phyloP scores from a whole-genome alignment of 2,329 filamentous ascomycete species.

The Venturia oleaginea region DNA sequence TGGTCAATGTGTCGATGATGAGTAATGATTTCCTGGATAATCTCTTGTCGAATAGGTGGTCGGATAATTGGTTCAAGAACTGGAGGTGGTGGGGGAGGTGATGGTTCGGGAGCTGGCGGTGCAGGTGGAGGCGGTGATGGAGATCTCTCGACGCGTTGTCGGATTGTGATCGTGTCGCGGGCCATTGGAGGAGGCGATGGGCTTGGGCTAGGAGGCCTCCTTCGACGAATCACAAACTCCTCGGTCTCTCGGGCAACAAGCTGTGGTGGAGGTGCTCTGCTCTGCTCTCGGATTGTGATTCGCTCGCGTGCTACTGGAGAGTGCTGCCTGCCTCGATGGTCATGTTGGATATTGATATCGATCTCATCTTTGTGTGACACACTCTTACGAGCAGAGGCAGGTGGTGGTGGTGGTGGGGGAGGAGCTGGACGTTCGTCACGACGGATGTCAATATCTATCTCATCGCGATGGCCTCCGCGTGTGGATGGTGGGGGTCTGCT shows the following conservation, averaged over 20 bases:
- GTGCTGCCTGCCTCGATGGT: slow-evolving; percentile 8
- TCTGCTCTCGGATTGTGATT: slow-evolving; percentile 20
- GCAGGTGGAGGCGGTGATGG: slow-evolving; percentile 41
- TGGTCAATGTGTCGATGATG: slow-evolving; percentile 83
- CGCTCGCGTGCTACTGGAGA: slow-evolving; percentile 10
- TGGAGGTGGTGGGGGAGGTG: slow-evolving; percentile 37
- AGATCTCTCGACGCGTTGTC: slow-evolving; percentile 31
- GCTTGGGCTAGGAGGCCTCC: slow-evolving; percentile 29
- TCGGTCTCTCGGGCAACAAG: slow-evolving; percentile 32
- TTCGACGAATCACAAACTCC: slow-evolving; percentile 37
- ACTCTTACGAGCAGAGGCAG: slow-evolving; percentile 21
- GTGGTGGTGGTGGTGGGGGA: neutral
- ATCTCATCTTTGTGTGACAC: slow-evolving; percentile 28
- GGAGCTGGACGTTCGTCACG: slow-evolving; percentile 19
- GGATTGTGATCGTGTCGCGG: slow-evolving; percentile 37
- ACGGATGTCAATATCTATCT: slow-evolving; percentile 10
- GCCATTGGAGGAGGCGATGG: slow-evolving; percentile 26
- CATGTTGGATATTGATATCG: slow-evolving; percentile 18
- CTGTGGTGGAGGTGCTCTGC: slow-evolving; percentile 23
- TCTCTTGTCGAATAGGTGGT: slow-evolving; percentile 76
- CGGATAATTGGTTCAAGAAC: slow-evolving; percentile 58
- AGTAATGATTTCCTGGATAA: slow-evolving; percentile 82
- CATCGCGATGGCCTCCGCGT: neutral
- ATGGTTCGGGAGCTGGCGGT: slow-evolving; percentile 43
- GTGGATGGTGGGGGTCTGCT: neutral